Evolutionary conservation across 1,284 basidiomycete genomes (phyloP).

Genomic region (Microbotryum scabiosae): DNA sequence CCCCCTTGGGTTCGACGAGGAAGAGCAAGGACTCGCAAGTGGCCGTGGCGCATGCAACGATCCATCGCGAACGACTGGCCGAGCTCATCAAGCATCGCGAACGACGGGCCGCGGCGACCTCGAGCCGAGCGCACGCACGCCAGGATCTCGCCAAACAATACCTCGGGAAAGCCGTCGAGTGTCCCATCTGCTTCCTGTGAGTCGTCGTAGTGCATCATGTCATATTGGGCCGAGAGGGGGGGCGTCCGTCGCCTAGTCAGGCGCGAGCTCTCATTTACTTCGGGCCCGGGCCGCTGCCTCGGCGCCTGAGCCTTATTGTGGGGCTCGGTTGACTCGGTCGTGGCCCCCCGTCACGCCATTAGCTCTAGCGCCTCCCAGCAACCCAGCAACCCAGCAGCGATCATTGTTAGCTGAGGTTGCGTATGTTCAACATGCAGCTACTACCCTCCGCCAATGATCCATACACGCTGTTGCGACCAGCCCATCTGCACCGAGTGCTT

Average conservation of each 20-base stretch:
- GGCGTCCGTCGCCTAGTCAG: no score
- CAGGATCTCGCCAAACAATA: constrained; percentile 50
- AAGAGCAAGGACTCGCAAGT: constrained; percentile 29
- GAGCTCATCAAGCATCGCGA: constrained; percentile 28
- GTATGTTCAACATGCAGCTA: constrained; percentile 46
- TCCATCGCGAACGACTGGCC: constrained; percentile 26
- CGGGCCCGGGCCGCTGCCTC: no score
- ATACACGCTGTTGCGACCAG: constrained; percentile 94
- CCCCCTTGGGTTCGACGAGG: constrained; percentile 10
- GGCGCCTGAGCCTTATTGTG: neutral
- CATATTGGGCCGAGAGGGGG: no score
- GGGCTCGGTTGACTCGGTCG: neutral
- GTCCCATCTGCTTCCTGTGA: constrained; percentile 98
- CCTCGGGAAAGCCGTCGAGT: constrained; percentile 70
- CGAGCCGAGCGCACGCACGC: no score
- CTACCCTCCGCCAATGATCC: constrained; percentile 91
- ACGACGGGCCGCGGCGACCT: no score
- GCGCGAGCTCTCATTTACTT: no score
- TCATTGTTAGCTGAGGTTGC: neutral
- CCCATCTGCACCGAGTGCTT: constrained; percentile 99
- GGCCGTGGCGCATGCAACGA: constrained; percentile 7
- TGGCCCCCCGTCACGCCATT: no score
- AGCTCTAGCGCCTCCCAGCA: no score
- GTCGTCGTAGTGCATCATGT: constrained; percentile 39
- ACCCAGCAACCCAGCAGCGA: no score